Base-by-base conservation (phyloP, 192 early-diverging fungal species). In the Dissophora globulifera region DNA sequence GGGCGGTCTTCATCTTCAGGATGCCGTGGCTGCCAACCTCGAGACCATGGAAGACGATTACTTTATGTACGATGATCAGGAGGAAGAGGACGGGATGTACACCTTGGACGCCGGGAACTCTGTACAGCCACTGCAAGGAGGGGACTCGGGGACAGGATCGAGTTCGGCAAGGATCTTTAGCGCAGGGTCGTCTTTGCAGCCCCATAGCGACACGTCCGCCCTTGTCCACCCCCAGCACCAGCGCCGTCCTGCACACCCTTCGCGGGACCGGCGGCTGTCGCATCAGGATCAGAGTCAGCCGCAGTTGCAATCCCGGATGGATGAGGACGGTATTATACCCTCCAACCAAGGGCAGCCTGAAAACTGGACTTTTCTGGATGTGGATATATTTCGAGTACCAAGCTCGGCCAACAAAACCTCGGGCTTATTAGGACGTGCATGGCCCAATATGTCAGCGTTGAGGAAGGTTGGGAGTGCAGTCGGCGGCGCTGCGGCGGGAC, bases 31-130 rank as follows among this genome's bases (percentile, higher is more conserved):
- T 10, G 58, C 49, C 3, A 54, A 67, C 26, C 49, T 76, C 35
- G 52, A 62, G 11, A 46, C 50, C 0, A 1, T 57, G 17, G 58
- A 62, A 16, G 63, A 76, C 43, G 72, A 76, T 23, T 52, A 60
- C 25, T 55, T 76, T 56, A 49, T 76, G 51, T 55, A 76, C 17
- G 72, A 67, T 15, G 72, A 76, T 20, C 64, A 67, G 17, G 72
- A 76, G 23, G 72, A 75, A 9, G 71, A 76, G 19, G 72, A 76
- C 15, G 72, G 72, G 20, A 67, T 76, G 62, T 76, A 67, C 49
- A 59, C 62, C n/a, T 31, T 57, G 16, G 35, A 30, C 0, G 27
- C 45, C 26, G 35, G 17, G 17, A 13, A 43, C 52, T 38, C 6
- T 25, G 29, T 30, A 4, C 40, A 29, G 19, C 41, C 27, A 40